These are phyloP conservation scores for Odonthalia washingtoniensis DNA, from an alignment of 31 red algal species.

Conservation along the genomic window DNA sequence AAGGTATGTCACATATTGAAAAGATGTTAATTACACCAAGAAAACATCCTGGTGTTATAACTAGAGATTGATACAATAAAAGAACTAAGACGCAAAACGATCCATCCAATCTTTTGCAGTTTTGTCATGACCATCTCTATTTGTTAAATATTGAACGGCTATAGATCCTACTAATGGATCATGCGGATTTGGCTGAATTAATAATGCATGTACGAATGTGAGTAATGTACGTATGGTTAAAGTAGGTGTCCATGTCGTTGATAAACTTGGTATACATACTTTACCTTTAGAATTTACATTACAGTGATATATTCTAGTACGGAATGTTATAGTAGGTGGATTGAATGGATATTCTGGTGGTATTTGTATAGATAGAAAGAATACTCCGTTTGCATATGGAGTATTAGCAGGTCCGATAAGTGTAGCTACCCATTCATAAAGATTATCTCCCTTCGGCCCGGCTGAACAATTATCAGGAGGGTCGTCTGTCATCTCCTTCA, in stretches of 20 bases:
- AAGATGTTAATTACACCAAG: conserved; percentile 10
- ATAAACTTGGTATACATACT: conserved; percentile 73
- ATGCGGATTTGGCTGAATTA: conserved; percentile 87
- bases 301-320: conserved; percentile 97
- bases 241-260: conserved; percentile 84
- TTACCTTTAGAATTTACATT: conserved; percentile 82
- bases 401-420: conserved; percentile 79
- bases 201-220: conserved; percentile 59
- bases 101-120: conserved; percentile 93
- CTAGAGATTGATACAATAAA: conserved; percentile 1
- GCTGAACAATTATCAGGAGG: conserved; percentile 74
- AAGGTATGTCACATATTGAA: conserved; percentile 7
- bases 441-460: conserved; percentile 92
- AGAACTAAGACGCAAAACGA: conserved; percentile 70
- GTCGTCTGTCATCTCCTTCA: conserved; percentile 60
- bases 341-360: conserved; percentile 93
- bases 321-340: conserved; percentile 83
- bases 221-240: conserved; percentile 73
- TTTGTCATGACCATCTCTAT: conserved; percentile 75
- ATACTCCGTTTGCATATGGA: conserved; percentile 88
- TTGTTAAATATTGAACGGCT: conserved; percentile 80
- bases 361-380: conserved; percentile 90
- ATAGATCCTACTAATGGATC: conserved; percentile 81
- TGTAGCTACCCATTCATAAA: conserved; percentile 92
- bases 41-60: conserved; percentile 17